A percentile compares a stretch with the other conserved stretches of the same genome.
phyloP scores from a whole-genome alignment of 805 yeast genomes.

The Blastobotrys chiropterorum region DNA sequence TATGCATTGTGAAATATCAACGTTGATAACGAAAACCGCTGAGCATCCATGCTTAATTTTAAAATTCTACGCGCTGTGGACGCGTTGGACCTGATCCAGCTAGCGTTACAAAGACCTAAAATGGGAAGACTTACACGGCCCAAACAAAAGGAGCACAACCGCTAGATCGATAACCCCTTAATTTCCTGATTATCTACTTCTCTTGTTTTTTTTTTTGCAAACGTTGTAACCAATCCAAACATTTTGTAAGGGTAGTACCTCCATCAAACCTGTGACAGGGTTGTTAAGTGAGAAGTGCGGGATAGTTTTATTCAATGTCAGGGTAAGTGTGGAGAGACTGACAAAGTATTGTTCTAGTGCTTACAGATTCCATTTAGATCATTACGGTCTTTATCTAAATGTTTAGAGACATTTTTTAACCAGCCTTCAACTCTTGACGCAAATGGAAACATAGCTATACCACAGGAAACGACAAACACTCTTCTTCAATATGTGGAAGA shows the following conservation, averaged over 20 bases:
- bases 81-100: no score
- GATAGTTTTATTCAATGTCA: neutral
- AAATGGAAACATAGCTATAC: neutral
- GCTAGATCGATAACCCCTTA: no score
- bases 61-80: no score
- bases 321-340: neutral
- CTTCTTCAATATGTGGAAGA: conserved; percentile 10
- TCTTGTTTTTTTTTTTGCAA: no score
- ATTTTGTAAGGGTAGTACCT: neutral
- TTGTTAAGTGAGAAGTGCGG: neutral
- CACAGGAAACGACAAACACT: neutral
- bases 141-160: no score
- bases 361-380: neutral
- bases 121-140: no score
- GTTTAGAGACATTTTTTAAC: neutral
- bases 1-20: no score
- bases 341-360: neutral
- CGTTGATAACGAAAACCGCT: no score
- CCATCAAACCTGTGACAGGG: neutral
- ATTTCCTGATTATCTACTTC: no score
- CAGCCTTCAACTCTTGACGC: neutral
- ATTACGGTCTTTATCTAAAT: neutral
- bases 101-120: no score
- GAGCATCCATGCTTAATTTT: no score
- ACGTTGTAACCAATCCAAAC: neutral